A percentile compares a stretch with the other conserved stretches of the same genome.
Conservation (phyloP, 2,329 filamentous ascomycete species). For the Paraphaeosphaeria sporulosa region DNA sequence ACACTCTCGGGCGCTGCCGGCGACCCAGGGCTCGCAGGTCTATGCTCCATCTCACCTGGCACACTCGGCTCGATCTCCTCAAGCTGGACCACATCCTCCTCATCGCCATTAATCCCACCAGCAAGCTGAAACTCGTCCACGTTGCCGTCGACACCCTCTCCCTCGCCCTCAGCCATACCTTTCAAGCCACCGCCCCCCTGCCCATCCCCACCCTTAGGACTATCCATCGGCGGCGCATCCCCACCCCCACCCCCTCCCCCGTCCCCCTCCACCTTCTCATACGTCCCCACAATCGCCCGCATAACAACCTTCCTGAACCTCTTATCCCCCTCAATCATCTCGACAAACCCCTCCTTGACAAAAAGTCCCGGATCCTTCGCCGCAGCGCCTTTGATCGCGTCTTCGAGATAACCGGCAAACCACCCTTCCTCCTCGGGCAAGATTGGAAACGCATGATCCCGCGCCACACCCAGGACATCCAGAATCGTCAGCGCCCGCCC, state of each 20-base stretch:
- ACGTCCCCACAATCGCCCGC: constrained; percentile 37
- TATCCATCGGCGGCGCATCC: neutral
- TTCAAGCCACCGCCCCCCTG: neutral
- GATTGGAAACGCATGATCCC: constrained; percentile 30
- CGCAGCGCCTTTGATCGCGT: constrained; percentile 28
- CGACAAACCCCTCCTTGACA: constrained; percentile 30
- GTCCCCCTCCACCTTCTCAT: constrained; percentile 9
- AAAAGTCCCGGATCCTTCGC: constrained; percentile 32
- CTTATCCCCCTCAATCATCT: constrained; percentile 35
- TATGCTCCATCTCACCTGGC: neutral
- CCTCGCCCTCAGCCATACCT: neutral
- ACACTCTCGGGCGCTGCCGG: constrained; percentile 13
- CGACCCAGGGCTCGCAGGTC: neutral
- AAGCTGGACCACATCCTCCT: neutral
- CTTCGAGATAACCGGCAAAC: constrained; percentile 36
- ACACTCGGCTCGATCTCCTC: constrained; percentile 17
- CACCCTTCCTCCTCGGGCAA: constrained; percentile 34
- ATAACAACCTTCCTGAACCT: constrained; percentile 37
- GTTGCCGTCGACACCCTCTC: neutral
- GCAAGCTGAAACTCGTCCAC: neutral
- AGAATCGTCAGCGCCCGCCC: constrained; percentile 30
- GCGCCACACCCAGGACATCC: constrained; percentile 30
- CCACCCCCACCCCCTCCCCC: neutral
- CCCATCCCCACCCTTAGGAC: neutral
- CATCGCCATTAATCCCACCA: neutral